Conservation (phyloP, 1,284 basidiomycete genomes). For the Ganoderma multipileum region DNA sequence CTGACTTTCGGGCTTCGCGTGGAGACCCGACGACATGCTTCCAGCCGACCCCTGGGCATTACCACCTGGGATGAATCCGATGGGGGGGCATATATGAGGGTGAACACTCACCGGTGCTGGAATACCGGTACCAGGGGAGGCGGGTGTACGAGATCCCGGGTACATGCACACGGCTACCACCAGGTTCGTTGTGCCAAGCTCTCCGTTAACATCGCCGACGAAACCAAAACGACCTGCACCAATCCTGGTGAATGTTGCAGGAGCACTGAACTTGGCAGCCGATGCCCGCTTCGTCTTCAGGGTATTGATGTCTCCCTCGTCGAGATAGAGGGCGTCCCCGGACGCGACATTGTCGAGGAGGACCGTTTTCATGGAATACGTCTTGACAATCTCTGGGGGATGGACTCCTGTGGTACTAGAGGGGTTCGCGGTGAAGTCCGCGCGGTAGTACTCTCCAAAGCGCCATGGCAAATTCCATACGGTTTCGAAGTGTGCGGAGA, state of each 20-base stretch:
- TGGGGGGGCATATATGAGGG: too few species aligned
- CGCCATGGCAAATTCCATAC: constrained; percentile 25
- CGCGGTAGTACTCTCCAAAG: too few species aligned
- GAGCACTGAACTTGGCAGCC: neutral
- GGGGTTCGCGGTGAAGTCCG: neutral
- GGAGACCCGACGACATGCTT: neutral
- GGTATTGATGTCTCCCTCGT: too few species aligned
- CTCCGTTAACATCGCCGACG: constrained; percentile 27
- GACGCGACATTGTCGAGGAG: constrained; percentile 13
- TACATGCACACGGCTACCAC: constrained; percentile 25
- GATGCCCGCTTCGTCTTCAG: neutral
- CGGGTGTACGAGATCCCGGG: neutral
- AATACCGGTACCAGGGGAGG: neutral
- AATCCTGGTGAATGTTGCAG: constrained; percentile 20
- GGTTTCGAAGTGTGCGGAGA: constrained; percentile 22
- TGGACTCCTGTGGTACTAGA: too few species aligned
- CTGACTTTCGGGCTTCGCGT: neutral
- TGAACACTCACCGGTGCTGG: neutral
- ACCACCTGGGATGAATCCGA: too few species aligned
- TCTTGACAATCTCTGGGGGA: neutral
- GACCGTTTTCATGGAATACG: constrained; percentile 16
- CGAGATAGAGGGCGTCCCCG: constrained; percentile 13
- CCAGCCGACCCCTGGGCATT: neutral
- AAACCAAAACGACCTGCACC: constrained; percentile 27
- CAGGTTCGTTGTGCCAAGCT: constrained; percentile 10